Evolutionary conservation across 495 filamentous ascomycete species (phyloP), one percentile per base, ranked within the genome.

Genomic region (Aspergillus sclerotiicarbonarius): DNA sequence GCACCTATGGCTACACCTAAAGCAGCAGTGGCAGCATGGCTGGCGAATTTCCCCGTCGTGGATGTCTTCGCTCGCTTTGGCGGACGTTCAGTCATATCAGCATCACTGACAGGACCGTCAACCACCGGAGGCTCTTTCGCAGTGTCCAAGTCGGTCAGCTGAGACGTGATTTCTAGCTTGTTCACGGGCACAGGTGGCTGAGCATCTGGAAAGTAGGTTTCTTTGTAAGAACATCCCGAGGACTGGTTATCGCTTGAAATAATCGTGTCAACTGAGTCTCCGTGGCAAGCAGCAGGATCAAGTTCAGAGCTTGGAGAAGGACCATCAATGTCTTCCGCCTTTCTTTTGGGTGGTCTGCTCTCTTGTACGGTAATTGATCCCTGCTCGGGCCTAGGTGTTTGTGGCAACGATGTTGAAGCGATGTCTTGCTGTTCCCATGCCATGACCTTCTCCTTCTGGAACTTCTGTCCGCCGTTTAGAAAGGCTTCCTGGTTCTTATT

Each of bases 1-100:
- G 77, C 72, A 51, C 80, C 80, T 39, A 80, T 66, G 19, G 80
- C 59, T 19, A 72, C 76, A 32, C 80, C 75, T 13, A 77, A 61
- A 2, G 76, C 53, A 32, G 79, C 78, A 41, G 76, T 76, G 18
- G 75, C 66, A 15, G 78, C 75, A 57, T 79, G 76, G 46, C 61
- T 74, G 31, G 64, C 68, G 41, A 78, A 35, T 20, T 47, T 63
- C 0, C 56, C 18, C 3, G 58, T 48, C 8, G 59, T 54, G 6
- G 60, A 55, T 12, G 60, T 60, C 57, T 73, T 78, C 47, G 58
- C 50, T 30, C 71, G 69, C 54, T 80, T 80, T 6, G 44, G 37
- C 0, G 69, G 73, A 47, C 60, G 63, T 25, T 71, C 68, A 16
- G 48, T 50, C 20, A 54, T 35, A 44, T 37, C 30, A 8, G 29